Conservation (phyloP, 2,329 filamentous ascomycete species). For the Trichoderma atroviride region DNA sequence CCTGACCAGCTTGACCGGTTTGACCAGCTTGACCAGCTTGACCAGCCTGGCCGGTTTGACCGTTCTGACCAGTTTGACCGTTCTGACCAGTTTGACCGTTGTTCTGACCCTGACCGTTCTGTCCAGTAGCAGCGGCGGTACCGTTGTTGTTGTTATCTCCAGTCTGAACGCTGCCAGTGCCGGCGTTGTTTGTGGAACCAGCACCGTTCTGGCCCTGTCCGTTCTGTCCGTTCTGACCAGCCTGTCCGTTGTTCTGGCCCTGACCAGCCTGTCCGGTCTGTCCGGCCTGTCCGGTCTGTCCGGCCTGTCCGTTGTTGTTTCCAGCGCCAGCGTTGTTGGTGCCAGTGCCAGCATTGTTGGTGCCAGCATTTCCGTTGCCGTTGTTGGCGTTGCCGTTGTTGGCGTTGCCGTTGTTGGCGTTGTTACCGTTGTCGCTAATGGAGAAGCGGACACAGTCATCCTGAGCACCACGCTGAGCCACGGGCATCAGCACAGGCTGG, state of each 20-base stretch:
- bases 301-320: conserved; percentile 3
- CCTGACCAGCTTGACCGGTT: neutral
- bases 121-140: no score
- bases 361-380: conserved; percentile 10
- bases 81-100: conserved; percentile 1
- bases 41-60: conserved; percentile 1
- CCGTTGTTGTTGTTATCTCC: neutral
- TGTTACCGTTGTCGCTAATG: conserved; percentile 43
- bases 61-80: conserved; percentile 9
- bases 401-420: conserved; percentile 20
- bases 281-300: conserved; percentile 18
- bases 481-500: conserved; percentile 66
- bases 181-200: conserved; percentile 10
- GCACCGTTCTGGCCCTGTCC: neutral
- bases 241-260: conserved; percentile 1
- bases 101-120: conserved; percentile 9
- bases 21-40: neutral
- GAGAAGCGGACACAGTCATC: conserved; percentile 66
- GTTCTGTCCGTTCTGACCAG: neutral
- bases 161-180: conserved; percentile 22
- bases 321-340: neutral
- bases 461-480: conserved; percentile 67
- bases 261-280: conserved; percentile 18
- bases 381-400: conserved; percentile 24
- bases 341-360: conserved; percentile 5